Base-by-base conservation (phyloP, 2,329 filamentous ascomycete genomes). In the Paracoccidioides brasiliensis region DNA sequence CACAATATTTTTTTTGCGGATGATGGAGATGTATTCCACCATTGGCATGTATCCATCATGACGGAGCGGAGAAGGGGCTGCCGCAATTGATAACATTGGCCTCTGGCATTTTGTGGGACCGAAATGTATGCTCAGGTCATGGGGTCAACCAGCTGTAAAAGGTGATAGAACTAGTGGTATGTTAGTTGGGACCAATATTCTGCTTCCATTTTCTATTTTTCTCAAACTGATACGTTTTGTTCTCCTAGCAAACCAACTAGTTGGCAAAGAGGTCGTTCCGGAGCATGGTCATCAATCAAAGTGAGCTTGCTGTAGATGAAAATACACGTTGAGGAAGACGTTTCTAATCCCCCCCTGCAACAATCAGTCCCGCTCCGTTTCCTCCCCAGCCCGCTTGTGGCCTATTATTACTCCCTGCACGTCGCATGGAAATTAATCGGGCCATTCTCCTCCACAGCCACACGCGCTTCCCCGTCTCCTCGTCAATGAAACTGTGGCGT, bases 81-180 rank as follows among this genome's bases (percentile, higher is more conserved):
- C 75, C 76, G 22, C 77, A 62, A 59, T 79, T 79, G 58, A 79
- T 72, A 1, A 79, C 76, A 44, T 74, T 75, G 2, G 75, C 76
- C 15, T 70, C 74, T 42, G 69, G 62, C 2, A 70, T 69, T 22
- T 0, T 75, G 76, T 12, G 68, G 64, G 1, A 77, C 74, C 55
- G 70, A 60, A 14, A 72, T 70, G 75, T 74, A 80, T 9, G 69
- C 66, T 14, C 69, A 66, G 6, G 71, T 73, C 4, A 70, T 58
- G 30, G 67, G 64, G 55, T 79, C 73, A 55, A 76, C 71, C 2
- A 80, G 76, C 59, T 81, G 78, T 3, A 80, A 70, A 10, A 81
- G 72, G 33, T 81, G 68, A 0, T 79, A 81, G 52, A 81, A 74
- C 58, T 77, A 80, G 62, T 79, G 78, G 1, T 78, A 59, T 79